phyloP scores from a whole-genome alignment of 345 rosid genomes.

The Microcos paniculata region DNA sequence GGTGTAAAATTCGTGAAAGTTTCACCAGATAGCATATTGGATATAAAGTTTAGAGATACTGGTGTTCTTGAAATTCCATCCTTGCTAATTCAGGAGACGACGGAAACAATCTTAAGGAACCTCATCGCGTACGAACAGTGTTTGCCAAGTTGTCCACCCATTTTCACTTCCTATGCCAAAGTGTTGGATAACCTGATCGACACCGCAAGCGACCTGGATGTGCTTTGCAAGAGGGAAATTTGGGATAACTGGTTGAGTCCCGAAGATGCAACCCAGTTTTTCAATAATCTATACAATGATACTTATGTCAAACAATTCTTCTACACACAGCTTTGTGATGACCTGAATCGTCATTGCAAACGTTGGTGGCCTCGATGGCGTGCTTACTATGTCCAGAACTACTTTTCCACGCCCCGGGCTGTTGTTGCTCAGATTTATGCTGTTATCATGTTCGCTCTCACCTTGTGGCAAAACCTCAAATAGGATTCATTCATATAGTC shows the following conservation, averaged over 20 bases:
- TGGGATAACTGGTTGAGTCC: neutral
- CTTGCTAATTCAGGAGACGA: conserved; percentile 15
- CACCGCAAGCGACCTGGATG: conserved; percentile 5
- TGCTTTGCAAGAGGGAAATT: neutral
- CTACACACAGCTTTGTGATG: neutral
- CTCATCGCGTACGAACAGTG: conserved; percentile 23
- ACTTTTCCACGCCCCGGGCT: neutral
- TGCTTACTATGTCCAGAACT: neutral
- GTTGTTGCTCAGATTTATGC: too few relatives aligned
- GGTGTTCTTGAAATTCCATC: conserved; percentile 18
- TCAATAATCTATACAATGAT: neutral
- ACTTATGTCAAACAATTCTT: neutral
- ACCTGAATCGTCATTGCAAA: neutral
- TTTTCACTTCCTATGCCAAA: conserved; percentile 26
- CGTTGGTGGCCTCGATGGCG: neutral
- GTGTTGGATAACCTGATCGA: conserved; percentile 28
- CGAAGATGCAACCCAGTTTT: neutral
- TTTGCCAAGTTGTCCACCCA: neutral
- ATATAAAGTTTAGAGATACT: neutral
- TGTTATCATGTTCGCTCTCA: too few relatives aligned
- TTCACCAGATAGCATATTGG: conserved; percentile 14
- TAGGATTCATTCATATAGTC: too few relatives aligned
- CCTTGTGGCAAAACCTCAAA: too few relatives aligned
- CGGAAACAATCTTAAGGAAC: conserved; percentile 12
- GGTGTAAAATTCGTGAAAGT: conserved; percentile 17